Conservation (phyloP, 352 stramenopile species). For the Pythium aquatile region DNA sequence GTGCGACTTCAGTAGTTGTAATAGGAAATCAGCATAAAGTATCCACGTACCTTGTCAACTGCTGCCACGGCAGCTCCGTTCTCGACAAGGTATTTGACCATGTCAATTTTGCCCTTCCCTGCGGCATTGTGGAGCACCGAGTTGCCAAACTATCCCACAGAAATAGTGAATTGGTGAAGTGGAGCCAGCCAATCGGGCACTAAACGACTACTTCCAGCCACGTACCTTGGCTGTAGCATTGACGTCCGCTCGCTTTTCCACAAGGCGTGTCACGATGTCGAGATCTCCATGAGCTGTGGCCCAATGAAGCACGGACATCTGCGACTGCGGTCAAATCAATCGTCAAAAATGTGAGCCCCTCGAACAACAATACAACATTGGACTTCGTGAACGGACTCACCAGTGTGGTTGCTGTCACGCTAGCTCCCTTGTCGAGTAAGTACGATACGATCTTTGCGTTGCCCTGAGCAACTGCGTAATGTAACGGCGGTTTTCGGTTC, state of each 20-base stretch:
- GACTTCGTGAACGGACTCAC: neutral
- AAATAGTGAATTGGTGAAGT: neutral
- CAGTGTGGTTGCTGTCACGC: neutral
- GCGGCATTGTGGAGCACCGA: neutral
- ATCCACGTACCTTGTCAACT: neutral
- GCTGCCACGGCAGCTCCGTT: neutral
- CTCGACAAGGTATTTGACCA: neutral
- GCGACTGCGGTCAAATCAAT: neutral
- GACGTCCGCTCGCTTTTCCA: slow-evolving; percentile 2
- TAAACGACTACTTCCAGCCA: neutral
- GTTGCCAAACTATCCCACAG: neutral
- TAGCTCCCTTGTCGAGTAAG: neutral
- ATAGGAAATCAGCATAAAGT: too few species aligned
- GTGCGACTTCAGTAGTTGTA: too few species aligned
- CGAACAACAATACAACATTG: too few species aligned
- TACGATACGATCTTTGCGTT: neutral
- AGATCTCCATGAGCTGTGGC: neutral
- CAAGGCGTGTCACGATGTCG: neutral
- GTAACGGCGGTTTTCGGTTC: neutral
- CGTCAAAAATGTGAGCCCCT: too few species aligned
- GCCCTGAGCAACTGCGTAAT: neutral
- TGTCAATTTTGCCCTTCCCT: neutral
- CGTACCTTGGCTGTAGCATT: neutral
- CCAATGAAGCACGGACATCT: neutral
- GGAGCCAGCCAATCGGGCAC: neutral